Conservation (phyloP, 2,329 filamentous ascomycete species). For the Shiraia sp. region DNA sequence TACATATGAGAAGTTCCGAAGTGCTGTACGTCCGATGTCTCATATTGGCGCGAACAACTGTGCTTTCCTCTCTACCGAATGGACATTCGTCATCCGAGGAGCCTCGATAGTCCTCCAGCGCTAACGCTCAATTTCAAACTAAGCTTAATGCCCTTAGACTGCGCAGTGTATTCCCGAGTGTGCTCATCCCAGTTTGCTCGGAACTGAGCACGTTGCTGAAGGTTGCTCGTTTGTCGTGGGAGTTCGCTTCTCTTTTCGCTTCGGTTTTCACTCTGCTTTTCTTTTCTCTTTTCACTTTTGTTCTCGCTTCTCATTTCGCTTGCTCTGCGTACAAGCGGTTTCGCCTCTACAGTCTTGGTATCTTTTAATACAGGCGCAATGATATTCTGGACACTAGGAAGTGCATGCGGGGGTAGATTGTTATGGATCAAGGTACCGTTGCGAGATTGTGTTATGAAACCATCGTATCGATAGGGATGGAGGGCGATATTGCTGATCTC, state of each 20-base stretch:
- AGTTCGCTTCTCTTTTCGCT: conserved; percentile 5
- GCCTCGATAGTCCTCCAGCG: conserved; percentile 25
- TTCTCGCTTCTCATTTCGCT: conserved; percentile 6
- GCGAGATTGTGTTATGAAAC: conserved; percentile 28
- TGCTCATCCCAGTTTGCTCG: conserved; percentile 32
- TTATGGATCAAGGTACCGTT: conserved; percentile 29
- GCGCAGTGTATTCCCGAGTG: conserved; percentile 27
- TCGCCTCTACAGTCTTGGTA: conserved; percentile 9
- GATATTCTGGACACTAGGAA: conserved; percentile 23
- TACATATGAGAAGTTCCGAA: no score
- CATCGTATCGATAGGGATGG: conserved; percentile 38
- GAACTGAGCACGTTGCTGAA: conserved; percentile 28
- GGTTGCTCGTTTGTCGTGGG: conserved; percentile 12
- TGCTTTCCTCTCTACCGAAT: not conserved
- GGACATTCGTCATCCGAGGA: conserved; percentile 17
- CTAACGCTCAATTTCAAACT: conserved; percentile 36
- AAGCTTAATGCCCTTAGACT: conserved; percentile 32
- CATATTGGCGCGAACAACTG: not conserved
- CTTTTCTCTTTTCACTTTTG: conserved; percentile 1
- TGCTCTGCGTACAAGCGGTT: conserved; percentile 4
- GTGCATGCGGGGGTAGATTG: conserved; percentile 32
- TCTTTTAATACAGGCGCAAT: conserved; percentile 22
- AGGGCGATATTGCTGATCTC: conserved; percentile 26
- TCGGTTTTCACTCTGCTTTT: no score
- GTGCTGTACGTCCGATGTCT: not conserved